Evolutionary conservation across 805 yeast species (phyloP).

Genomic region (Priceomyces medius): DNA sequence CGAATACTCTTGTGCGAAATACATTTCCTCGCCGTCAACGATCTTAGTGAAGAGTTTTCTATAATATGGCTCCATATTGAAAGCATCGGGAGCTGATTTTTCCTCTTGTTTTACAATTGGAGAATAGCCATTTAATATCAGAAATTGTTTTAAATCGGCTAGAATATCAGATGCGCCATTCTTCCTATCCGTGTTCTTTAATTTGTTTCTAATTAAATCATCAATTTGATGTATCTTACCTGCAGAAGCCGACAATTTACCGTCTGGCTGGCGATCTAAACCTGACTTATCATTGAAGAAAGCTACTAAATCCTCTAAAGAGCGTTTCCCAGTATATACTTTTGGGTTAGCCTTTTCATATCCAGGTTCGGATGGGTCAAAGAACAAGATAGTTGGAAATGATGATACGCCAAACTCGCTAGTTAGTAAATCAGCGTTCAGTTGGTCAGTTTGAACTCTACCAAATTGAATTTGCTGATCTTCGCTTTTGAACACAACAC

Average conservation of each 20-base stretch:
- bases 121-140: constrained; percentile 3
- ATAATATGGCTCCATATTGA: constrained; percentile 43
- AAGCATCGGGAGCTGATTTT: constrained; percentile 12
- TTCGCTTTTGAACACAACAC: constrained; percentile 43
- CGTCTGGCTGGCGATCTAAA: constrained; percentile 29
- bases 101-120: constrained; percentile 10
- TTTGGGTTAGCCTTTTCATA: constrained; percentile 26
- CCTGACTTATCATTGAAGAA: constrained; percentile 29
- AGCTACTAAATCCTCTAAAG: constrained; percentile 19
- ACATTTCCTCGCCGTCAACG: constrained; percentile 43
- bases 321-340: constrained; percentile 24
- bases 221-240: constrained; percentile 30
- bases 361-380: constrained; percentile 30
- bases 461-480: constrained; percentile 35
- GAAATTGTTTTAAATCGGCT: constrained; percentile 10
- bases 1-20: constrained; percentile 43
- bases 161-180: constrained; percentile 10
- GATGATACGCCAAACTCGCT: constrained; percentile 40
- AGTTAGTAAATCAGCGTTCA: constrained; percentile 42
- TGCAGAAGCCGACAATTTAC: constrained; percentile 29
- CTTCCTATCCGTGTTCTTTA: constrained; percentile 1
- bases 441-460: constrained; percentile 47
- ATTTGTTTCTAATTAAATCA: constrained; percentile 8
- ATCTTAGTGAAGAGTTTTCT: constrained; percentile 46
- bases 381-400: constrained; percentile 57